Evolutionary conservation across 1,284 basidiomycete genomes (phyloP).

Genomic region (Irpex sp.): DNA sequence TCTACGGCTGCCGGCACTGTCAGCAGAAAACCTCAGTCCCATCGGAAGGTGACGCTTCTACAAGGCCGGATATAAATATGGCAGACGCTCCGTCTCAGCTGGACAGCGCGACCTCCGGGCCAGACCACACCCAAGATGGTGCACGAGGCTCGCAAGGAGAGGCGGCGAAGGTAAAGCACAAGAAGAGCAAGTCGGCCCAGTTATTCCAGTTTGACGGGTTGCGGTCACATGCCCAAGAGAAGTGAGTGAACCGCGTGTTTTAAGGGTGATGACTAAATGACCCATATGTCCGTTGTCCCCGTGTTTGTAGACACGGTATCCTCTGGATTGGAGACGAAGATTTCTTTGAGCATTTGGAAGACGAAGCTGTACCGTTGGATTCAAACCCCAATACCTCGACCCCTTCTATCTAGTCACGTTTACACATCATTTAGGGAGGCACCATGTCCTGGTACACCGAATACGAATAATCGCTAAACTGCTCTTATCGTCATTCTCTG

Average conservation of each 20-base stretch:
- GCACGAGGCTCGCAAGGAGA: slow-evolving; percentile 7
- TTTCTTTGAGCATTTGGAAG: slow-evolving; percentile 18
- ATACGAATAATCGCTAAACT: neutral
- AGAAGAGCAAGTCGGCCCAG: slow-evolving; percentile 27
- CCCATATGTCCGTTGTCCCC: slow-evolving; percentile 1
- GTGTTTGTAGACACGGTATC: slow-evolving; percentile 28
- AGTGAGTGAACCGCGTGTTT: slow-evolving; percentile 36
- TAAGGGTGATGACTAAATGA: slow-evolving; percentile 3
- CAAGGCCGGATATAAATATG: neutral
- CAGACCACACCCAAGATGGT: neutral
- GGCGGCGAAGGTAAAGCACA: slow-evolving; percentile 10
- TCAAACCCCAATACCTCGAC: neutral
- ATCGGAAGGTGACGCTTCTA: neutral
- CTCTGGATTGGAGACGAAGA: slow-evolving; percentile 32
- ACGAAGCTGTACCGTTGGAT: neutral
- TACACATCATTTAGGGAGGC: neutral
- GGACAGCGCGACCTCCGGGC: neutral
- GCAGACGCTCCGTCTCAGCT: neutral
- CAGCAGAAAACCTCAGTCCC: neutral
- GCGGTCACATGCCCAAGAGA: slow-evolving; percentile 54
- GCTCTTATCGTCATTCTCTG: neutral
- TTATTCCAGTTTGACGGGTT: slow-evolving; percentile 44
- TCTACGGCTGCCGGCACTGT: slow-evolving; percentile 58
- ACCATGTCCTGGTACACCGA: neutral
- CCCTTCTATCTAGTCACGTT: neutral